Evolutionary conservation across 768 basidiomycete genomes (phyloP).

Genomic region (Peribolospora baueri): DNA sequence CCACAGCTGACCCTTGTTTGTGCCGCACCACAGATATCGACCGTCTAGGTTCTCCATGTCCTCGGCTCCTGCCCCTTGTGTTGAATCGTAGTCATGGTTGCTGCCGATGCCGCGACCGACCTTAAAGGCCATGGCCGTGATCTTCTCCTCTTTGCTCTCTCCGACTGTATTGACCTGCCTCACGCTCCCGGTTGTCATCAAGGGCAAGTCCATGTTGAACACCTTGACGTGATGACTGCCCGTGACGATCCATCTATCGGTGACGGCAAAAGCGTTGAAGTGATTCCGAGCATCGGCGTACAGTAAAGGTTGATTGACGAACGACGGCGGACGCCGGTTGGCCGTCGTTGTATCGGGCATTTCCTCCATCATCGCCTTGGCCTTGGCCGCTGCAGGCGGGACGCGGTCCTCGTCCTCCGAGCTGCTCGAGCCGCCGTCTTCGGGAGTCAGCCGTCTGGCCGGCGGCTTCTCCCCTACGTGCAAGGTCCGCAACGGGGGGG

Average conservation of each 20-base stretch:
- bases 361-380: slow-evolving; percentile 14
- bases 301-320: slow-evolving; percentile 17
- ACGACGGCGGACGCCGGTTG: slow-evolving; percentile 21
- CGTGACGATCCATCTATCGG: slow-evolving; percentile 19
- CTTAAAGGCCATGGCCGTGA: slow-evolving; percentile 57
- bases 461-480: too few relatives aligned
- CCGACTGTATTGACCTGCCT: slow-evolving; percentile 30
- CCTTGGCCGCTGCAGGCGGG: neutral
- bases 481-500: too few relatives aligned
- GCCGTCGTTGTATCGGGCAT: slow-evolving; percentile 24
- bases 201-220: slow-evolving; percentile 13
- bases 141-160: slow-evolving; percentile 43
- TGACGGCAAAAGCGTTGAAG: slow-evolving; percentile 18
- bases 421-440: too few relatives aligned
- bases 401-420: too few relatives aligned
- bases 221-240: slow-evolving; percentile 18
- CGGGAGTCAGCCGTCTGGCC: too few relatives aligned
- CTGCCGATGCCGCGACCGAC: neutral
- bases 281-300: slow-evolving; percentile 7
- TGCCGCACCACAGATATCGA: slow-evolving; percentile 56
- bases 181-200: slow-evolving; percentile 10
- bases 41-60: slow-evolving; percentile 23
- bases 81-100: neutral
- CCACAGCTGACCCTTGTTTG: slow-evolving; percentile 65
- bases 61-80: too few relatives aligned